phyloP scores from a whole-genome alignment of 2,329 filamentous ascomycete species.

The Fusarium zealandicum region DNA sequence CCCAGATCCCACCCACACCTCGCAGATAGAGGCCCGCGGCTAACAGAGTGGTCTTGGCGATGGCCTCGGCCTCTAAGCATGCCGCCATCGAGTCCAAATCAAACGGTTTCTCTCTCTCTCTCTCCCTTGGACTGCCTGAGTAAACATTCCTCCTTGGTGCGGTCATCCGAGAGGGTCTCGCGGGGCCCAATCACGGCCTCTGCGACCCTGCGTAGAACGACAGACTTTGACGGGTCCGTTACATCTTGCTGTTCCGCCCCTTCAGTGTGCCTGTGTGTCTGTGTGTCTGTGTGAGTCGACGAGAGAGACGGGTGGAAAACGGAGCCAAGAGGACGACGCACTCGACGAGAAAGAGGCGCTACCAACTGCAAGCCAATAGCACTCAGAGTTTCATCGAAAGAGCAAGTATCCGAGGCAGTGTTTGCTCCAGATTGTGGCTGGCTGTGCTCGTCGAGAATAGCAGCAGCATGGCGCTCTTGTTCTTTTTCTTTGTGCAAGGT shows the following conservation, averaged over 20 bases:
- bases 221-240: conserved; percentile 12
- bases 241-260: conserved; percentile 12
- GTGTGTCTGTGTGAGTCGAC: neutral
- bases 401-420: conserved; percentile 5
- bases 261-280: neutral
- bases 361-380: too few species aligned
- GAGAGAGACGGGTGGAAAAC: too few species aligned
- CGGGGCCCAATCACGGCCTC: conserved; percentile 15
- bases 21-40: neutral
- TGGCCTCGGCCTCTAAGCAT: neutral
- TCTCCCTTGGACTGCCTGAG: conserved; percentile 10
- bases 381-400: too few species aligned
- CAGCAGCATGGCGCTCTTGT: conserved; percentile 15
- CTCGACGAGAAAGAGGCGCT: too few species aligned
- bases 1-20: conserved; percentile 12
- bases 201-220: conserved; percentile 18
- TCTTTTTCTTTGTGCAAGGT: conserved; percentile 3
- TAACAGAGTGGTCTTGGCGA: neutral
- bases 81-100: conserved; percentile 13
- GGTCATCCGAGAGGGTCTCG: neutral
- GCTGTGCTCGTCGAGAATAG: conserved; percentile 27
- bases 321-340: too few species aligned
- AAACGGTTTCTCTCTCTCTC: conserved; percentile 18
- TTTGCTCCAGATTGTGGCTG: conserved; percentile 28
- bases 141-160: conserved; percentile 21